Percentiles rank a stretch among this genome's conserved stretches.
Conservation (phyloP, 2,329 filamentous ascomycete species). For the Colletotrichum sp. region DNA sequence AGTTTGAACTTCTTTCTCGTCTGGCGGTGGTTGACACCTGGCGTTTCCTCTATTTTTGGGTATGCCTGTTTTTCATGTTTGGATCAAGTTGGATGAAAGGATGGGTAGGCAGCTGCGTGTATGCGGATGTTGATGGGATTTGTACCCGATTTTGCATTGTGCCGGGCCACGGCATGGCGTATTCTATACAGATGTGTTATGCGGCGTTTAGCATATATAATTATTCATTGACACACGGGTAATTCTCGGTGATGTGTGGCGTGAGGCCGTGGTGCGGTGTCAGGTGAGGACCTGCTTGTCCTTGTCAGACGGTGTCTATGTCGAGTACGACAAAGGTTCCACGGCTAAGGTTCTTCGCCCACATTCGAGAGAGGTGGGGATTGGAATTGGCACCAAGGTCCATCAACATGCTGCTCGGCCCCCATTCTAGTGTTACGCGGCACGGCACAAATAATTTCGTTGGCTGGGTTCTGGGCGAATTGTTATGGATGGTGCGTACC, state of each 20-base stretch:
- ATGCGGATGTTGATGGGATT: not conserved
- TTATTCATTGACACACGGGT: not conserved
- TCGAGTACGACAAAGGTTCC: rapidly evolving
- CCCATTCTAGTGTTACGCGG: not conserved
- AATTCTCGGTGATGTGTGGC: not conserved
- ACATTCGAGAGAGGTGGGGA: too few species aligned
- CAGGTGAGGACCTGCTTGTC: not conserved
- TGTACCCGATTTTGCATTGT: not conserved
- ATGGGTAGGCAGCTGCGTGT: not conserved
- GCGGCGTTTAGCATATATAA: not conserved
- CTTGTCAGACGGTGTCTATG: not conserved
- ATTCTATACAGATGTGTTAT: not conserved
- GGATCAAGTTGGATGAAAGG: not conserved
- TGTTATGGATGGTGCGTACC: too few species aligned
- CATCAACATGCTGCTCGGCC: not conserved
- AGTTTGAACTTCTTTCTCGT: not conserved
- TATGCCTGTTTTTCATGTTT: not conserved
- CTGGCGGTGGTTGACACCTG: not conserved
- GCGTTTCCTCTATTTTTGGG: not conserved
- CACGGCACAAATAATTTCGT: not conserved
- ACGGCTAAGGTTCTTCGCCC: too few species aligned
- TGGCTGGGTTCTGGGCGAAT: too few species aligned
- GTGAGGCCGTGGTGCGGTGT: not conserved
- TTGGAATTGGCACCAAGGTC: too few species aligned
- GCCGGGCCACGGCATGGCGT: not conserved